Evolutionary conservation across 768 basidiomycete species (phyloP).

Genomic region (Sarcomyxa edulis): DNA sequence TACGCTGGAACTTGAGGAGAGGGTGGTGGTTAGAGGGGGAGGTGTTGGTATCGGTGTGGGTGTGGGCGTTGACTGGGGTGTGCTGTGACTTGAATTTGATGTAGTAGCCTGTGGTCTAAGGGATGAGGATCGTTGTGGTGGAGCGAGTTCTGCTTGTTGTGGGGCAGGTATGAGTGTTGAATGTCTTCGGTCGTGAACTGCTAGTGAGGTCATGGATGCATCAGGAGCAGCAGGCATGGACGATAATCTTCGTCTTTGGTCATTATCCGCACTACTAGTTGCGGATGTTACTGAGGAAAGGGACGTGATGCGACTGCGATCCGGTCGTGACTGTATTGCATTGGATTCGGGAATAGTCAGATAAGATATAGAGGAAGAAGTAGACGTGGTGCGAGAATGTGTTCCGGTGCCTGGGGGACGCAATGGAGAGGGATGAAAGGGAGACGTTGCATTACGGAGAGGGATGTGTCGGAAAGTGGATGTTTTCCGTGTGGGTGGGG

Average conservation of each 20-base stretch:
- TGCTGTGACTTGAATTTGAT: slow-evolving; percentile 8
- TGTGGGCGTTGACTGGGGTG: slow-evolving; percentile 5
- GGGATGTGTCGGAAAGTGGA: slow-evolving; percentile 50
- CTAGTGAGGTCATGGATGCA: background rate
- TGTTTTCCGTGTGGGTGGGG: slow-evolving; percentile 19
- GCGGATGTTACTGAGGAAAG: slow-evolving; percentile 10
- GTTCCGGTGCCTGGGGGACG: slow-evolving; percentile 15
- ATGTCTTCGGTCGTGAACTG: slow-evolving; percentile 7
- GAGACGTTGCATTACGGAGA: slow-evolving; percentile 26
- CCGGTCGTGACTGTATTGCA: slow-evolving; percentile 3
- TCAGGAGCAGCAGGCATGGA: too few species aligned
- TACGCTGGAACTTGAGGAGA: slow-evolving; percentile 7
- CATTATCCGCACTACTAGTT: slow-evolving; percentile 7
- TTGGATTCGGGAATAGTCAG: background rate
- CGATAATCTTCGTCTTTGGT: slow-evolving; percentile 2
- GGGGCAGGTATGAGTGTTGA: slow-evolving; percentile 13
- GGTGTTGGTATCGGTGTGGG: slow-evolving; percentile 9
- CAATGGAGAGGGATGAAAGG: slow-evolving; percentile 27
- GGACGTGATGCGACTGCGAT: slow-evolving; percentile 8
- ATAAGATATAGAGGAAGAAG: slow-evolving; percentile 12
- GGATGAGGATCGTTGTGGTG: slow-evolving; percentile 14
- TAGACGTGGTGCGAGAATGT: slow-evolving; percentile 19
- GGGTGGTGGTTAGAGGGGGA: background rate
- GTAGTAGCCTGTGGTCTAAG: slow-evolving; percentile 4
- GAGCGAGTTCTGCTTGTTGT: too few species aligned